Conservation (phyloP, 495 filamentous ascomycete genomes). For the Cladorrhinum samala region DNA sequence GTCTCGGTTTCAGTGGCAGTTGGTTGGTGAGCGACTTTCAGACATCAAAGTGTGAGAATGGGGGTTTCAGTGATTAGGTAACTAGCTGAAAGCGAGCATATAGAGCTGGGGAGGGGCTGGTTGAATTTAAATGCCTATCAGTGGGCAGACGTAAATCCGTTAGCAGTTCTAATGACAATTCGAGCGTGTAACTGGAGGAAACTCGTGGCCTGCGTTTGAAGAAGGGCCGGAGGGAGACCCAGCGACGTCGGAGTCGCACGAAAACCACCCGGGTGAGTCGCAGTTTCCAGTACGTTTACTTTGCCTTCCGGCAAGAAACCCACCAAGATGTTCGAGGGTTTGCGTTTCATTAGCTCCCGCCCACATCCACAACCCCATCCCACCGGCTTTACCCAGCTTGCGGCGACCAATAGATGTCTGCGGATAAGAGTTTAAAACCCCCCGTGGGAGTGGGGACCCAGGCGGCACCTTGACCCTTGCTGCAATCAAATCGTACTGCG, state of each 20-base stretch:
- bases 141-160: not conserved
- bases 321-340: slow-evolving; percentile 2
- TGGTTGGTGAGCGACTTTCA: not conserved
- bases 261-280: slow-evolving; percentile 12
- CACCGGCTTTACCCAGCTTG: slow-evolving; percentile 8
- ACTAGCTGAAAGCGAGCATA: not conserved
- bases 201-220: not conserved
- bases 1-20: too few relatives aligned
- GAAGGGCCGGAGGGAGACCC: slow-evolving; percentile 6
- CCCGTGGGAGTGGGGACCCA: not conserved
- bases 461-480: slow-evolving; percentile 1
- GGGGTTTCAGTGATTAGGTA: not conserved
- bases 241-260: slow-evolving; percentile 17
- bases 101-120: not conserved
- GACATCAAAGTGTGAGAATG: not conserved
- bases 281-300: not conserved
- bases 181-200: not conserved
- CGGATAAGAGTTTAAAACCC: slow-evolving; percentile 7
- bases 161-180: slow-evolving; percentile 4
- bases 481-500: not conserved
- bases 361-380: slow-evolving; percentile 10
- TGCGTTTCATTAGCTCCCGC: slow-evolving; percentile 10
- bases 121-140: slow-evolving; percentile 1
- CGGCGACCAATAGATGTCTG: slow-evolving; percentile 13
- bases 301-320: not conserved